Percentiles rank a stretch among this genome's conserved stretches.
phyloP scores from a whole-genome alignment of 2,329 filamentous ascomycete species.

The Metarhizium guizhouense region DNA sequence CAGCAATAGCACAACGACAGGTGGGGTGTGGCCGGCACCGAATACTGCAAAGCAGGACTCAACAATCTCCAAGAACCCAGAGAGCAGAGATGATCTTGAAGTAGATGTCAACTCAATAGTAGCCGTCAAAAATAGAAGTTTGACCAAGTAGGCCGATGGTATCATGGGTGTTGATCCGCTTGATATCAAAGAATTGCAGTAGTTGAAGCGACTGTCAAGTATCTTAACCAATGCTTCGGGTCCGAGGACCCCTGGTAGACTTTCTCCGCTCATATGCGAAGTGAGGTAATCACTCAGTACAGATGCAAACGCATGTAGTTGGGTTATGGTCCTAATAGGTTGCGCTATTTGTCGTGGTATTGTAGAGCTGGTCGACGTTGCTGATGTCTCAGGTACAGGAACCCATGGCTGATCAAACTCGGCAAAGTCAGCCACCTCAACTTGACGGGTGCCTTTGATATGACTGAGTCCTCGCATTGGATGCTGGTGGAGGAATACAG shows the following conservation, averaged over 20 bases:
- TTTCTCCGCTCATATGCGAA: not conserved
- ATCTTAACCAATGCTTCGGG: slow-evolving; percentile 22
- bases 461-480: not conserved
- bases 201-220: slow-evolving; percentile 25
- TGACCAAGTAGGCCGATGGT: slow-evolving; percentile 27
- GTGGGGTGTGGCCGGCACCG: slow-evolving; percentile 24
- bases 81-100: slow-evolving; percentile 25
- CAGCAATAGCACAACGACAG: slow-evolving; percentile 22
- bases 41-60: slow-evolving; percentile 24
- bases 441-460: not conserved
- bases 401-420: slow-evolving; percentile 4
- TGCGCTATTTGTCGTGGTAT: not conserved
- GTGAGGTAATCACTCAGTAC: not conserved
- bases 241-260: slow-evolving; percentile 3
- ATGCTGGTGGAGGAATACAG: not conserved
- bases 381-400: not conserved
- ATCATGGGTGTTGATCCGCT: slow-evolving; percentile 23
- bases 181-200: slow-evolving; percentile 29
- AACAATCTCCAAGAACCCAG: slow-evolving; percentile 26
- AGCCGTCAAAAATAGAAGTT: slow-evolving; percentile 27
- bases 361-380: not conserved
- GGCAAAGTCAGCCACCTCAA: not conserved
- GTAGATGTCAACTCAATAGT: slow-evolving; percentile 24
- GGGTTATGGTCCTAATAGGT: slow-evolving; percentile 3
- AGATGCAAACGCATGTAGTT: slow-evolving; percentile 1